phyloP scores from a whole-genome alignment of 805 yeast genomes.

The Candida ipomoeae region DNA sequence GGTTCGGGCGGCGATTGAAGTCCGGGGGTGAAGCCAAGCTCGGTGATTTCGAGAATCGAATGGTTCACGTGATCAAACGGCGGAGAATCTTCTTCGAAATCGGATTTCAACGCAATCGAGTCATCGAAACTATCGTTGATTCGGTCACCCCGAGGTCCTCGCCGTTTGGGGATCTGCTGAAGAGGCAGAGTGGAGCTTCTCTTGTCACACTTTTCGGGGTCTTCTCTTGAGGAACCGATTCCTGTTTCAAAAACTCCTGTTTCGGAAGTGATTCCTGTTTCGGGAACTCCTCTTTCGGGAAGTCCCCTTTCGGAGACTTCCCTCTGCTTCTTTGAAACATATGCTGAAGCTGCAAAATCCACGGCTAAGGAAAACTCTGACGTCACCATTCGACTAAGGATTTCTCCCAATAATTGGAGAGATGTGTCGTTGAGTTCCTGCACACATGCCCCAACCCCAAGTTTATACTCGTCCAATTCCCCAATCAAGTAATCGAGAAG shows the following conservation, averaged over 20 bases:
- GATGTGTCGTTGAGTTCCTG: not conserved
- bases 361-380: slow-evolving; percentile 15
- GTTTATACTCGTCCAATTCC: slow-evolving; percentile 19
- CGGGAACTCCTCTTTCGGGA: too few species aligned
- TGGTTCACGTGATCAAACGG: slow-evolving; percentile 23
- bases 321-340: too few species aligned
- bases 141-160: slow-evolving; percentile 5
- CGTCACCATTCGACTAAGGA: not conserved
- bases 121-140: slow-evolving; percentile 32
- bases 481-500: slow-evolving; percentile 47
- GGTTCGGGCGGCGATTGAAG: slow-evolving; percentile 12
- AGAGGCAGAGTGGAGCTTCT: slow-evolving; percentile 26
- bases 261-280: too few species aligned
- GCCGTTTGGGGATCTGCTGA: slow-evolving; percentile 9
- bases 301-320: too few species aligned
- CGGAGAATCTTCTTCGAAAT: slow-evolving; percentile 29
- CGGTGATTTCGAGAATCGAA: slow-evolving; percentile 26
- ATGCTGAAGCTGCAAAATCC: slow-evolving; percentile 14
- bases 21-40: slow-evolving; percentile 25
- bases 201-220: slow-evolving; percentile 10
- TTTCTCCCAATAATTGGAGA: not conserved
- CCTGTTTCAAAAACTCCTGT: too few species aligned
- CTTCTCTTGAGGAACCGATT: too few species aligned
- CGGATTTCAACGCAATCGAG: slow-evolving; percentile 21
- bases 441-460: not conserved